Percentiles rank a stretch among this genome's conserved stretches.
Conservation (phyloP, 2,329 filamentous ascomycete species). For the Geosmithia putterillii region DNA sequence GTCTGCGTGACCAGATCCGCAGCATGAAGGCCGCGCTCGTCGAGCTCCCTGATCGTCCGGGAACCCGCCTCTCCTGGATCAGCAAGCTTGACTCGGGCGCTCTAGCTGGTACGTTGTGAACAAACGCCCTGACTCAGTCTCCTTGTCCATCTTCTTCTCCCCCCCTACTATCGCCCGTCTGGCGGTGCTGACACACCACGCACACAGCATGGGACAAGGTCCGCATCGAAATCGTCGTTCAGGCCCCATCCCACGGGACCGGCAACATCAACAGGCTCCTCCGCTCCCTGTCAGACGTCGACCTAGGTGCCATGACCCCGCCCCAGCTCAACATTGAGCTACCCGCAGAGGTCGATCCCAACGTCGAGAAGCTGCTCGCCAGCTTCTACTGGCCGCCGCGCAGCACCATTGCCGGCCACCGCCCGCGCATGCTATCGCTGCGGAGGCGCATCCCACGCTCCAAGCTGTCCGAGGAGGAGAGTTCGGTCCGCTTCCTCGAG, state of each 20-base stretch:
- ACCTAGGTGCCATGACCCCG: conserved; percentile 56
- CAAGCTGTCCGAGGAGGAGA: conserved; percentile 52
- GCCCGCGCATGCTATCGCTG: conserved; percentile 50
- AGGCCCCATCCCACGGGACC: conserved; percentile 57
- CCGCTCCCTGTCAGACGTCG: conserved; percentile 60
- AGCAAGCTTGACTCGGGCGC: conserved; percentile 63
- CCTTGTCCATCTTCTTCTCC: neutral
- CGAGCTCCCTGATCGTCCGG: conserved; percentile 54
- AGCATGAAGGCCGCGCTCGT: conserved; percentile 52
- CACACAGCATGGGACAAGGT: conserved; percentile 61
- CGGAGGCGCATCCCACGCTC: conserved; percentile 58
- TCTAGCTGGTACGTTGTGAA: conserved; percentile 40
- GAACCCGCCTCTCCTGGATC: conserved; percentile 62
- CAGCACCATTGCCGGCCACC: conserved; percentile 19
- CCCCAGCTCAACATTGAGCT: conserved; percentile 80
- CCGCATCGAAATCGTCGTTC: conserved; percentile 71
- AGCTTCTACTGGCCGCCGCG: conserved; percentile 55
- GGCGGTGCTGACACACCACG: conserved; percentile 9
- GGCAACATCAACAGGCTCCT: conserved; percentile 69
- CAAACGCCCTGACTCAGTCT: neutral
- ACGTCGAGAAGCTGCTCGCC: conserved; percentile 50
- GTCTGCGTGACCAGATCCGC: conserved; percentile 41
- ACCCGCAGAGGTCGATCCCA: conserved; percentile 54
- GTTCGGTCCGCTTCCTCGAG: conserved; percentile 66
- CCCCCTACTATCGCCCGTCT: neutral